Base-by-base conservation (phyloP, 768 basidiomycete genomes). In the Gloeostereum incarnatum region DNA sequence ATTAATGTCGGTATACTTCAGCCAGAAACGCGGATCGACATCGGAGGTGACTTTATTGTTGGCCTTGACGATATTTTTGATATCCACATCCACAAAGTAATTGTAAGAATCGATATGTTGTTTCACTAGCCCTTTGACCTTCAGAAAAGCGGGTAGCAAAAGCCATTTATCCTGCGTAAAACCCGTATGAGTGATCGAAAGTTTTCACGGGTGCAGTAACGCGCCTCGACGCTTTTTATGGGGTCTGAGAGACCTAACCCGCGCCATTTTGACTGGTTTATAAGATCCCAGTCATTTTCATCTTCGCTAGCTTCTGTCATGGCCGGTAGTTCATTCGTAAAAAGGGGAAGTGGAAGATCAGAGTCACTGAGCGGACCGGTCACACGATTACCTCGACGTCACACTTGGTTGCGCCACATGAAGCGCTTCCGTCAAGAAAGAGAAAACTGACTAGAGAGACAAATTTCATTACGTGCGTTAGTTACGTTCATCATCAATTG, bases 101-200 rank as follows among this genome's bases (percentile, higher is more conserved):
- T 97, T 97, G 78, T 91, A 98, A 6, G 91, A 96, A 59, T 97
- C 96, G 49, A 97, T 87, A 55, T 99, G 96, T 55, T 98, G 96
- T 65, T 98, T 98, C 44, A 99, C 96, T 10, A 99, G 80, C 42
- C 96, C 96, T 53, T 99, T 99, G 44, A 96, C 89, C 61, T 93
- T 86, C 36, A 99, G 69, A 53, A 98, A 99, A 7, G 93, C 94
- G 2, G 96, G 96, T 2, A 99, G 66, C 7, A 99, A 66, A 14
- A 96, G 76, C 96, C 96, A 99, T 79, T 99, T 99, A 57, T 99
- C 96, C 93, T 96, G 22, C 10, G 35, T 19, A 36, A 38, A 41
- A 23, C 46, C 43, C 39, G 36, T 24, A 18, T 39, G 14, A 44
- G 44, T 24, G 37, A 34, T 7, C n/a, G 5, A 8, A 14, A 16